These are phyloP conservation scores for Malassezia nana DNA, from an alignment of 1,284 basidiomycete genomes.

Conservation along the genomic window DNA sequence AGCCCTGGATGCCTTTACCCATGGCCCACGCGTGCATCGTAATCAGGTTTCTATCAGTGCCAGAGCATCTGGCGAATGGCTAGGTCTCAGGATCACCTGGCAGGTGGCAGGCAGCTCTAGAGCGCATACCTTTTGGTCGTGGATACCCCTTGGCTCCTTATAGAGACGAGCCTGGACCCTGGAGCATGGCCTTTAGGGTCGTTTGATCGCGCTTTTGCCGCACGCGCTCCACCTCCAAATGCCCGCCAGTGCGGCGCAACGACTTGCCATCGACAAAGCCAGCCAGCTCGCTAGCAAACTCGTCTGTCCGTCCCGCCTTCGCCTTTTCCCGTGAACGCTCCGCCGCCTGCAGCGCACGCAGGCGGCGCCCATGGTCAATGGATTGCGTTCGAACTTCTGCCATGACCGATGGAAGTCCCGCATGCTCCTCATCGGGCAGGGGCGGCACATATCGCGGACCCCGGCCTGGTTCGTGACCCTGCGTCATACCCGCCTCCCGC, in stretches of 20 bases:
- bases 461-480: conserved; percentile 1
- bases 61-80: neutral
- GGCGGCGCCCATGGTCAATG: conserved; percentile 44
- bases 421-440: conserved; percentile 41
- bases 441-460: conserved; percentile 35
- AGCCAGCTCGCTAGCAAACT: conserved; percentile 42
- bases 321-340: conserved; percentile 37
- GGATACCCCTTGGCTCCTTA: neutral
- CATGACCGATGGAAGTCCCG: conserved; percentile 45
- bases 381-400: conserved; percentile 43
- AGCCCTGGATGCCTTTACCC: neutral
- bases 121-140: conserved; percentile 7
- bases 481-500: conserved; percentile 20
- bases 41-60: neutral
- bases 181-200: conserved; percentile 42
- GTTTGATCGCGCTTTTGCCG: conserved; percentile 39
- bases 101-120: neutral
- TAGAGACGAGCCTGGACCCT: conserved; percentile 5
- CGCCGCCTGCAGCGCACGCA: conserved; percentile 42
- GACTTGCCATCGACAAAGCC: conserved; percentile 45
- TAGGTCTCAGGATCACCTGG: neutral
- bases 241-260: conserved; percentile 43
- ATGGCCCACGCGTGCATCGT: conserved; percentile 3
- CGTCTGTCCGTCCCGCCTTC: conserved; percentile 29
- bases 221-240: conserved; percentile 39